A percentile compares a stretch with the other conserved stretches of the same genome.
Evolutionary conservation across 2,329 filamentous ascomycete genomes (phyloP).

Genomic region (Ceratocystis lukuohia): DNA sequence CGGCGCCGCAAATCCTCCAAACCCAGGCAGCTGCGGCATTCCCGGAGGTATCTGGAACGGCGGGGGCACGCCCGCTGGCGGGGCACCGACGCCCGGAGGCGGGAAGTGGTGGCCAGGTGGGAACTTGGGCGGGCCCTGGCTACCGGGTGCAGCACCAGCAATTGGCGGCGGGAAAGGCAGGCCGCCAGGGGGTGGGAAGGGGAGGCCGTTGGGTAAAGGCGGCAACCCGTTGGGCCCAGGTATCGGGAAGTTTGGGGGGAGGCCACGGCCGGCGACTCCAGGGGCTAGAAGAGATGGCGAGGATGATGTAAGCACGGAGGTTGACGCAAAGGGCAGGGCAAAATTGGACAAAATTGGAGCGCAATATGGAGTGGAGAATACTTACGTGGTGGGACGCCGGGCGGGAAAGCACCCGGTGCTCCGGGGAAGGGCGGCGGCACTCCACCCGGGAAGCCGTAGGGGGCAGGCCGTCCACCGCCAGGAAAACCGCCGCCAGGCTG

Average conservation of each 20-base stretch:
- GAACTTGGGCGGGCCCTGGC: conserved; percentile 24
- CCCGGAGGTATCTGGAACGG: conserved; percentile 22
- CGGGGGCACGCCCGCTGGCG: conserved; percentile 23
- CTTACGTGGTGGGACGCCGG: conserved; percentile 38
- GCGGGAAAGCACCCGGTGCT: conserved; percentile 29
- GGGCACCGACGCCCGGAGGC: conserved; percentile 24
- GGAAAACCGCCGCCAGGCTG: conserved; percentile 41
- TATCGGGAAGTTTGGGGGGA: conserved; percentile 34
- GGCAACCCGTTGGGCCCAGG: conserved; percentile 29
- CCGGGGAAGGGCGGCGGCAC: conserved; percentile 28
- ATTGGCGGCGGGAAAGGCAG: conserved; percentile 25
- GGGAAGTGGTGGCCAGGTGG: conserved; percentile 22
- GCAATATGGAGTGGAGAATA: conserved; percentile 20
- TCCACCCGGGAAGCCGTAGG: conserved; percentile 26
- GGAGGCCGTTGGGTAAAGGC: conserved; percentile 31
- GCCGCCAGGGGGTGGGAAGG: conserved; percentile 31
- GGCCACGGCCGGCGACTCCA: conserved; percentile 36
- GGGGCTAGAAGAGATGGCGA: conserved; percentile 31
- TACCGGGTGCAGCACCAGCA: conserved; percentile 30
- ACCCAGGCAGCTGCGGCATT: conserved; percentile 19
- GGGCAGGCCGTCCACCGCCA: conserved; percentile 26
- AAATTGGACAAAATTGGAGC: conserved; percentile 15
- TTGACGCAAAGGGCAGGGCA: not conserved
- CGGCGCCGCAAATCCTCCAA: conserved; percentile 25
- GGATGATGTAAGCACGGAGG: not conserved